Percentiles rank a stretch among this genome's conserved stretches.
phyloP scores from a whole-genome alignment of 257 asterid genomes.

The Ehretia macrophylla region DNA sequence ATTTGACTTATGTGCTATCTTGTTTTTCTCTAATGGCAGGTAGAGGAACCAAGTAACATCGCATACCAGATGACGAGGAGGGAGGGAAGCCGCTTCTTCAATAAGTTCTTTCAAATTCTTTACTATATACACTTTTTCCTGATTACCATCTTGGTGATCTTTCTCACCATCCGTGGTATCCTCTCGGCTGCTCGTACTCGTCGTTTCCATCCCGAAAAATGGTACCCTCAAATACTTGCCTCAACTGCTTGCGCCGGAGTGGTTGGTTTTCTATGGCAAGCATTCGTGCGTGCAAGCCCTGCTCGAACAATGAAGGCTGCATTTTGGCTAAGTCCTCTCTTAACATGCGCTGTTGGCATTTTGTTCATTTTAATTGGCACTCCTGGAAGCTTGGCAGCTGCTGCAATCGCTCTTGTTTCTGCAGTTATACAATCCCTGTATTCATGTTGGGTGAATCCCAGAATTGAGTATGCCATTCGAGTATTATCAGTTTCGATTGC shows the following conservation, averaged over 20 bases:
- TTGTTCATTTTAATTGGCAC: constrained; percentile 49
- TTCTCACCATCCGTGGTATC: constrained; percentile 32
- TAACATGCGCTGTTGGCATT: constrained; percentile 40
- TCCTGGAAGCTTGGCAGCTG: constrained; percentile 37
- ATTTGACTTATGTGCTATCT: neutral
- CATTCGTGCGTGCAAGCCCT: constrained; percentile 25
- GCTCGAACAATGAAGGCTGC: constrained; percentile 36
- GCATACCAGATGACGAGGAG: constrained; percentile 27
- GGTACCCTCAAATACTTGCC: constrained; percentile 41
- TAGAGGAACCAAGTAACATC: neutral
- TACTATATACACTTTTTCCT: constrained; percentile 40
- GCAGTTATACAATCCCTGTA: constrained; percentile 43
- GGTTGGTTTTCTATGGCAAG: constrained; percentile 42
- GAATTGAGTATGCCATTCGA: constrained; percentile 31
- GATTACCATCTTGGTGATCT: constrained; percentile 24
- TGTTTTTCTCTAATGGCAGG: neutral
- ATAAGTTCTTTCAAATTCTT: constrained; percentile 26
- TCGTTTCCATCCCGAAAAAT: constrained; percentile 28
- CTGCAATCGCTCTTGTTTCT: constrained; percentile 30
- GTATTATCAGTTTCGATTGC: constrained; percentile 31
- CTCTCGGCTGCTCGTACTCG: constrained; percentile 17
- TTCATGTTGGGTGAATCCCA: constrained; percentile 53
- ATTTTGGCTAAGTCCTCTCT: constrained; percentile 58
- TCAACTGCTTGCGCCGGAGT: constrained; percentile 45
- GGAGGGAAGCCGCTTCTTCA: constrained; percentile 10